Conservation (phyloP, 768 basidiomycete species). For the Boletellus ananas region DNA sequence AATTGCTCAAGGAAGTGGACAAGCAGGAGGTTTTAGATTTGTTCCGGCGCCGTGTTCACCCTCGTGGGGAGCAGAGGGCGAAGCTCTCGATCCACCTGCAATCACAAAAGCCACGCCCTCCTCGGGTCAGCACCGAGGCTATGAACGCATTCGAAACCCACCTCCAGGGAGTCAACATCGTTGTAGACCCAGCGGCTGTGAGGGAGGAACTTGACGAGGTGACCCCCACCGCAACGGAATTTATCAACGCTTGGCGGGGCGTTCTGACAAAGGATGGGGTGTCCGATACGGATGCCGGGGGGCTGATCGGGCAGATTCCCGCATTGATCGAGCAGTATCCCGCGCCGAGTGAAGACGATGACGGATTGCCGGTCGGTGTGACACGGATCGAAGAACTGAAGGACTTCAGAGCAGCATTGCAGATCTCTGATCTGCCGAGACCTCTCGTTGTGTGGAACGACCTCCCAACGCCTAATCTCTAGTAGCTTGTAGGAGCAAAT, state of each 20-base stretch:
- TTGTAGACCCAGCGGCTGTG: slow-evolving; percentile 49
- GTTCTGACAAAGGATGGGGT: slow-evolving; percentile 39
- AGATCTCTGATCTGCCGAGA: slow-evolving; percentile 51
- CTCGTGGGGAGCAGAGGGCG: slow-evolving; percentile 60
- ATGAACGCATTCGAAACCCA: slow-evolving; percentile 56
- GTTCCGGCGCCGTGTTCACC: slow-evolving; percentile 68
- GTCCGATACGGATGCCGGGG: slow-evolving; percentile 38
- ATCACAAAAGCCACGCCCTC: slow-evolving; percentile 60
- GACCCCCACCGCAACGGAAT: slow-evolving; percentile 56
- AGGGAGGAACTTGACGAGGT: slow-evolving; percentile 49
- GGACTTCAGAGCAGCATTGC: slow-evolving; percentile 60
- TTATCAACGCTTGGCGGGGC: slow-evolving; percentile 59
- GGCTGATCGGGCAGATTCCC: slow-evolving; percentile 54
- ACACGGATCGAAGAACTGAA: slow-evolving; percentile 63
- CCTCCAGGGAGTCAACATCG: slow-evolving; percentile 46
- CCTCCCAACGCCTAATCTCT: slow-evolving; percentile 58
- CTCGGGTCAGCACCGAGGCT: slow-evolving; percentile 62
- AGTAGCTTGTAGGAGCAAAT: slow-evolving; percentile 11
- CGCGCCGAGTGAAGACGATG: slow-evolving; percentile 48
- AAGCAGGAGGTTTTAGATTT: slow-evolving; percentile 73
- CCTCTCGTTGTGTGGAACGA: slow-evolving; percentile 76
- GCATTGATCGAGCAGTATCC: slow-evolving; percentile 55
- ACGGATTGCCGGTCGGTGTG: slow-evolving; percentile 43
- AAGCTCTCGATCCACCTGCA: slow-evolving; percentile 84
- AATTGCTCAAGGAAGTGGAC: slow-evolving; percentile 55